phyloP scores from a whole-genome alignment of 768 basidiomycete genomes.

The Lepiota brunneoincarnata region DNA sequence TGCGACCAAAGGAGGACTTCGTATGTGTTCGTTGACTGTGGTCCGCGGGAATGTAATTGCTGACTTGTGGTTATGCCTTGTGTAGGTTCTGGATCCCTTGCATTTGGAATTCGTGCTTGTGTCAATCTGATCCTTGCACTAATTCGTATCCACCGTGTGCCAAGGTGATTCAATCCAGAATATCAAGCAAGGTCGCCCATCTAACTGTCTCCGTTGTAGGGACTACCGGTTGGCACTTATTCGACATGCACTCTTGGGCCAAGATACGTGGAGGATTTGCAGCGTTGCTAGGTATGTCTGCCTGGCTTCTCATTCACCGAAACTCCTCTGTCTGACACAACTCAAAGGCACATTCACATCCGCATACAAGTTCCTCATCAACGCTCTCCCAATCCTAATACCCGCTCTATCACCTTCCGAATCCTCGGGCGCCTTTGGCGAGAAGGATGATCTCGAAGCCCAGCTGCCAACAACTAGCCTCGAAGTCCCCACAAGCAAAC shows the following conservation, averaged over 20 bases:
- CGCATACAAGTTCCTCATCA: constrained; percentile 77
- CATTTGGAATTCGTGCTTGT: constrained; percentile 77
- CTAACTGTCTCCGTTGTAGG: constrained; percentile 31
- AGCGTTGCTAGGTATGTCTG: constrained; percentile 71
- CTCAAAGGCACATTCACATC: constrained; percentile 66
- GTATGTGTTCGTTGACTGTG: constrained; percentile 43
- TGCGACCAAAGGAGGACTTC: constrained; percentile 64
- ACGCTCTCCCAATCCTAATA: constrained; percentile 71
- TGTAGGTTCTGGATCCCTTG: constrained; percentile 77
- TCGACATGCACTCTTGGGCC: constrained; percentile 79
- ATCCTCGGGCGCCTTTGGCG: constrained; percentile 25
- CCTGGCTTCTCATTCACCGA: neutral
- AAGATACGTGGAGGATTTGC: constrained; percentile 83
- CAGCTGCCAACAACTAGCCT: constrained; percentile 22
- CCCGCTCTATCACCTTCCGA: constrained; percentile 39
- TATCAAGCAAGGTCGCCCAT: neutral
- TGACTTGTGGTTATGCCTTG: neutral
- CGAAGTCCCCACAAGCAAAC: constrained; percentile 28
- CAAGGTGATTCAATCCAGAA: constrained; percentile 46
- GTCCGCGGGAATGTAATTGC: neutral
- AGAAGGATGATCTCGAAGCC: constrained; percentile 26
- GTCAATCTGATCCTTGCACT: constrained; percentile 79
- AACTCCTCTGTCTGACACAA: neutral
- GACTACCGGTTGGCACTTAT: constrained; percentile 63
- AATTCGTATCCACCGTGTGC: constrained; percentile 65